Conservation (phyloP, 2,329 filamentous ascomycete species). For the Stylonectria norvegica region DNA sequence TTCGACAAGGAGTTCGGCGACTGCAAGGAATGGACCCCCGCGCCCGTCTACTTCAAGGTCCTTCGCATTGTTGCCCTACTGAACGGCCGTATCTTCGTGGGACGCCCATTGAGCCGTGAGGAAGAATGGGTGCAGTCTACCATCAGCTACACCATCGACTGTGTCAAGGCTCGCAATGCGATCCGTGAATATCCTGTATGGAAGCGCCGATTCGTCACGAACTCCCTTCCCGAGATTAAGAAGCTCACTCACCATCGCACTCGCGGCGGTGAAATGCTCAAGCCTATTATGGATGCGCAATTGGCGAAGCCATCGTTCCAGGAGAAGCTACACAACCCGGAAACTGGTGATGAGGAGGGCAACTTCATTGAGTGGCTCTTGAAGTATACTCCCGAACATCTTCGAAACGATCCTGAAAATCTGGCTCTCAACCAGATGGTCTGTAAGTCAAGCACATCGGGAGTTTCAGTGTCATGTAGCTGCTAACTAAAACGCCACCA, state of each 20-base stretch:
- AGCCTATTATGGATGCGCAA: constrained; percentile 7
- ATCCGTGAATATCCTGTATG: constrained; percentile 7
- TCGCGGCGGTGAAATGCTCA: constrained; percentile 7
- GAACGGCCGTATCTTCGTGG: constrained; percentile 10
- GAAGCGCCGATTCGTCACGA: constrained; percentile 7
- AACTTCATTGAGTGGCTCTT: constrained; percentile 12
- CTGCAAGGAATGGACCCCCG: constrained; percentile 8
- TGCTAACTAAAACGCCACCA: neutral
- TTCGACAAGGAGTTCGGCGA: constrained; percentile 10
- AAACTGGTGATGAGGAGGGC: constrained; percentile 7
- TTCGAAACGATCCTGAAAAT: constrained; percentile 6
- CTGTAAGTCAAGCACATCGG: constrained; percentile 3
- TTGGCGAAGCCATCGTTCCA: constrained; percentile 7
- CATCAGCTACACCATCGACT: constrained; percentile 10
- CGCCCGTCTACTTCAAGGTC: constrained; percentile 7
- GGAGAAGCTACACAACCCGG: constrained; percentile 7
- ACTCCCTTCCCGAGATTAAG: constrained; percentile 5
- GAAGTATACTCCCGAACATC: constrained; percentile 8
- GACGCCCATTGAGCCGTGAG: constrained; percentile 8
- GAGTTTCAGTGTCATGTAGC: too few species aligned
- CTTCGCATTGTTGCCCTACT: constrained; percentile 9
- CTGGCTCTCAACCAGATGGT: constrained; percentile 11
- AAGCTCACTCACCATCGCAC: constrained; percentile 7
- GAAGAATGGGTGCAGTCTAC: constrained; percentile 10
- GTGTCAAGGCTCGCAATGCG: constrained; percentile 9